Percentiles rank a stretch among this genome's conserved stretches.
Conservation (phyloP, 176 grass and related monocot species). For the Oryza punctata region DNA sequence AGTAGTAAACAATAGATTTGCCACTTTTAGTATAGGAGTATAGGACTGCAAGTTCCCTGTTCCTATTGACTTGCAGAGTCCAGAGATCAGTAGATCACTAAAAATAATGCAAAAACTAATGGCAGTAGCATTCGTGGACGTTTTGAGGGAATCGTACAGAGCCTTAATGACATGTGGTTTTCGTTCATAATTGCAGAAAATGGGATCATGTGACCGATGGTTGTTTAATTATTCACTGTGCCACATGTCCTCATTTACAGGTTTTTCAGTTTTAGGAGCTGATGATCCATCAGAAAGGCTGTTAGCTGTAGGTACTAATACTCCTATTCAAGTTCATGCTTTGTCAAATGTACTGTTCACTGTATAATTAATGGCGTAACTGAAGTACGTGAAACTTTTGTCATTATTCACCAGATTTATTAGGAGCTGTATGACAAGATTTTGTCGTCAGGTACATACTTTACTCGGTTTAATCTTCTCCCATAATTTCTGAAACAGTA, state of each 20-base stretch:
- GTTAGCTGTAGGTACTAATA: background rate
- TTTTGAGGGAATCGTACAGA: background rate
- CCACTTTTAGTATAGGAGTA: too few relatives aligned
- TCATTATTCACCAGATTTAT: background rate
- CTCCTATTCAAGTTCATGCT: background rate
- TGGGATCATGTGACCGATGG: background rate
- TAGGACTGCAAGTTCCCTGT: background rate
- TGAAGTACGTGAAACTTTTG: background rate
- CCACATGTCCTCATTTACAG: background rate
- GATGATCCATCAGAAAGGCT: background rate
- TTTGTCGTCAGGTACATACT: background rate
- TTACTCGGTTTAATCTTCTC: too few relatives aligned
- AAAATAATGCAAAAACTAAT: background rate
- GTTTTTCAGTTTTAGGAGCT: background rate
- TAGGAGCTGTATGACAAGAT: background rate
- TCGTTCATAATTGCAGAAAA: background rate
- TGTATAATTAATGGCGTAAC: background rate
- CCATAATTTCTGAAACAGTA: background rate
- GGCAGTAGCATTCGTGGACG: background rate
- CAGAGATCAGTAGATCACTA: background rate
- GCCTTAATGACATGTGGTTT: background rate
- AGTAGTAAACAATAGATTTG: too few relatives aligned
- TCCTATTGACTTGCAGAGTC: background rate
- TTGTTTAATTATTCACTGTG: background rate
- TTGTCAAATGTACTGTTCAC: background rate